These are phyloP conservation scores for Candida tammaniensis DNA, from an alignment of 805 yeast species.

Conservation along the genomic window DNA sequence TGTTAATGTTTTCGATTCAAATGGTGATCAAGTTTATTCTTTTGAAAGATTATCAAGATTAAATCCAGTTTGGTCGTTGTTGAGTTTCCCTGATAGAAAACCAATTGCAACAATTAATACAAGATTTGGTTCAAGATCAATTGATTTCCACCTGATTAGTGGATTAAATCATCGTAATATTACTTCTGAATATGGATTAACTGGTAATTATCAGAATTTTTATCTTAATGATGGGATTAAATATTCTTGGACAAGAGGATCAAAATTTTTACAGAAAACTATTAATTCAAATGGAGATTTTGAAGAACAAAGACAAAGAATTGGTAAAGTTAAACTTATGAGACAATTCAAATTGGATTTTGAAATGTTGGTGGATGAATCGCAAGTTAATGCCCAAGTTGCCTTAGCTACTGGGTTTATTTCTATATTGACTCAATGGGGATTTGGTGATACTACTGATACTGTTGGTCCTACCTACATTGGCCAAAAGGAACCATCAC, in stretches of 20 bases:
- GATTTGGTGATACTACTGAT: slow-evolving; percentile 49
- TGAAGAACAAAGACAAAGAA: slow-evolving; percentile 52
- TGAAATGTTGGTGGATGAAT: slow-evolving; percentile 51
- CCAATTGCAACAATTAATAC: slow-evolving; percentile 52
- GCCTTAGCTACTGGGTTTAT: slow-evolving; percentile 61
- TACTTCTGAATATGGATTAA: slow-evolving; percentile 24
- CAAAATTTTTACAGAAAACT: slow-evolving; percentile 50
- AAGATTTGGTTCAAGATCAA: slow-evolving; percentile 43
- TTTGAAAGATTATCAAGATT: slow-evolving; percentile 48
- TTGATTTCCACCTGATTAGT: slow-evolving; percentile 47
- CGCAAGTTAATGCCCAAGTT: slow-evolving; percentile 45
- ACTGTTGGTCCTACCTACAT: slow-evolving; percentile 52
- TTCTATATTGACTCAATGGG: slow-evolving; percentile 70
- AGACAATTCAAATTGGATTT: slow-evolving; percentile 60
- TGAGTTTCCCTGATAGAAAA: slow-evolving; percentile 40
- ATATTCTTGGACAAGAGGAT: slow-evolving; percentile 54
- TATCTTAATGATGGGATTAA: slow-evolving; percentile 51
- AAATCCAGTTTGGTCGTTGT: slow-evolving; percentile 53
- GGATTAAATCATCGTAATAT: slow-evolving; percentile 47
- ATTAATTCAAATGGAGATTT: slow-evolving; percentile 51
- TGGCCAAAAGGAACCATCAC: slow-evolving; percentile 5
- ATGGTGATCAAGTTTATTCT: slow-evolving; percentile 44
- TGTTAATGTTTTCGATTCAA: slow-evolving; percentile 48
- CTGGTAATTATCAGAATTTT: slow-evolving; percentile 40
- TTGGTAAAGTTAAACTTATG: slow-evolving; percentile 55